Evolutionary conservation across 495 filamentous ascomycete genomes (phyloP), one percentile per base, ranked within the genome.

Genomic region (Neurospora sp.): DNA sequence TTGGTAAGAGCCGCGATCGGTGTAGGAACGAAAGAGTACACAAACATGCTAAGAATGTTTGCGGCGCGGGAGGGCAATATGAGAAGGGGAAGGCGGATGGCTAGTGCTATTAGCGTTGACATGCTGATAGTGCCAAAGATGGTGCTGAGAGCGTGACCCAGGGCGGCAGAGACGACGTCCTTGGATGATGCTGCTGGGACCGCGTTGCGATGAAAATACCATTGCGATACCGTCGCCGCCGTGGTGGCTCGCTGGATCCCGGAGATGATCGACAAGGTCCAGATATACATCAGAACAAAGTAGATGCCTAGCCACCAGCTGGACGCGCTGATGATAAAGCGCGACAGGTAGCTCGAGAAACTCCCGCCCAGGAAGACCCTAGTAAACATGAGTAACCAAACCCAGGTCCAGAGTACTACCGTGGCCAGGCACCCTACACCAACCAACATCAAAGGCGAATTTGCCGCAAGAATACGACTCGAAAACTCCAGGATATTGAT

Each of bases 381-480:
- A 3, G 93, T 96, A 81, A 99, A 99, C 96, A 98, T 98, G 76
- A 89, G 88, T 78, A 98, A 88, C 96, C 96, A 99, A 11, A 91
- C 76, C 96, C 96, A 99, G 3, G 94, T 97, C 92, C 94, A 98
- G 9, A 88, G 83, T 11, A 96, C 90, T 53, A 97, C 89, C 41
- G 86, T 83, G 11, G 83, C 86, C n/a, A 99, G 87, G 37, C 90
- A 91, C 39, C 83, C 90, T 74, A 98, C 88, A 22, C 94, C 95
- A 39, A 98, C 86, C 4, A 90, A 80, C n/a, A 98, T 83, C 35
- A 99, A 84, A 22, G 91, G 91, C 31, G 94, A 90, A 77, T 96
- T 96, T 12, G 92, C 90, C 14, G 92, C 89, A 18, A 99, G 87
- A 65, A 99, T 96, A 53, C 91, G 90, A 78, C 91, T 93, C 46